phyloP scores from a whole-genome alignment of 2,329 filamentous ascomycete species.

The Fusarium sp. region DNA sequence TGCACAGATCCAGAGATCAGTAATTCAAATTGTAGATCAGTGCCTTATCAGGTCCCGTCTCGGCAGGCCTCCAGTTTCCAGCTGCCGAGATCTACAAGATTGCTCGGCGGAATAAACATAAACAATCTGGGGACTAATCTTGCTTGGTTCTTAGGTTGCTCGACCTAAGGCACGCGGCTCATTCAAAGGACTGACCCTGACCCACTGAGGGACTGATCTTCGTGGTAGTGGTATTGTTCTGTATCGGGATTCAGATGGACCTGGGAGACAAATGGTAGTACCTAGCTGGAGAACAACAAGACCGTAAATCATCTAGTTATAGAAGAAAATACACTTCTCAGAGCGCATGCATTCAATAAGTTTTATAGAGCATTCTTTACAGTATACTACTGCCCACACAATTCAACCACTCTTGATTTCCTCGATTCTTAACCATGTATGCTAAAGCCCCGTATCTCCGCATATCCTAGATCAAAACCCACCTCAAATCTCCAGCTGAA shows the following conservation, averaged over 20 bases:
- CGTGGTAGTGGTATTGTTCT: neutral
- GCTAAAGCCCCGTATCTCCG: neutral
- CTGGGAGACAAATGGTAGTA: neutral
- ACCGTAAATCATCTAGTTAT: neutral
- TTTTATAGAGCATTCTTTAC: neutral
- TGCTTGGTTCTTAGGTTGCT: neutral
- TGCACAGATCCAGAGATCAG: slow-evolving; percentile 28
- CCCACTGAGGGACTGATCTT: neutral
- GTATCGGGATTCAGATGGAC: neutral
- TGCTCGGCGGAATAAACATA: slow-evolving; percentile 15
- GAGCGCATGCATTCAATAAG: neutral
- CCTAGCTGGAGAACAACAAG: neutral
- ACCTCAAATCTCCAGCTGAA: slow-evolving; percentile 6
- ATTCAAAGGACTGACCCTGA: slow-evolving; percentile 1
- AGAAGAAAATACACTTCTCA: neutral
- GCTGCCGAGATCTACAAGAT: slow-evolving; percentile 33
- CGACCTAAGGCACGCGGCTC: neutral
- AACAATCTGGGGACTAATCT: slow-evolving; percentile 24
- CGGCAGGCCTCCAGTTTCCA: slow-evolving; percentile 19
- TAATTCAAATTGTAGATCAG: slow-evolving; percentile 25
- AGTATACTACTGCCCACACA: neutral
- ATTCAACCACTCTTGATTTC: neutral
- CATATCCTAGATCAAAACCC: slow-evolving; percentile 8
- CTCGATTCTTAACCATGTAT: neutral
- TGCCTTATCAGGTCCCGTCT: slow-evolving; percentile 19